Evolutionary conservation across 1,139 yeast genomes (phyloP), one percentile per base, ranked within the genome.

Genomic region (Komagataea norvegica): DNA sequence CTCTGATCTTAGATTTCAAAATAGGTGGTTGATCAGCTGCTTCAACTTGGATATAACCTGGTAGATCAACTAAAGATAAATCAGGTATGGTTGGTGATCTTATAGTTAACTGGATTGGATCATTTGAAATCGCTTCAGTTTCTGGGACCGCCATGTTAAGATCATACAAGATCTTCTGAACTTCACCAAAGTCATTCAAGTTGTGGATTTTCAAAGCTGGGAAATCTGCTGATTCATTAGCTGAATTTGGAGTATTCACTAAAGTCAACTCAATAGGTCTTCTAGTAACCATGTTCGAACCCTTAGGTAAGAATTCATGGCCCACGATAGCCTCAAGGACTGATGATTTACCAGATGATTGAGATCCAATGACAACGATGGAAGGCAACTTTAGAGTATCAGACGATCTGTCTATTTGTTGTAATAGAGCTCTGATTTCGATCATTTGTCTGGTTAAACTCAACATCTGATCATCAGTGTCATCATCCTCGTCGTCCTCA

Each of bases 31-130:
- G 98, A 59, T 91, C 97, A 5, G 94, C 89, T 1, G 97, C 94
- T 56, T 93, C 95, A 2, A 93, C 80, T 61, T 93, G 98, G 48
- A 93, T 93, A 57, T 93, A 93, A 5, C 99, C 99, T 0, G 99
- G 99, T 42, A 93, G 67, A 65, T 91, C 99, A 16, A 93, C 96
- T 49, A 93, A 67, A 0, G 96, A 87, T 42, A 91, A 68, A 62
- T 93, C 98, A 0, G 98, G 98, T 6, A 91, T 95, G 37, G 77
- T 71, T 4, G 97, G 94, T 2, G 98, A 89, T 58, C 79, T 81
- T 31, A 93, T 87, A 2, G 94, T 86, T 33, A 89, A 70, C 58
- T 87, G 94, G 38, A 89, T 89, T 3, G 97, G 96, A 48, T 88
- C 96, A 45, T 79, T 85, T 20, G 95, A 83, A 25, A 89, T 84